phyloP scores from a whole-genome alignment of 257 asterid genomes.

The Sherardia arvensis region DNA sequence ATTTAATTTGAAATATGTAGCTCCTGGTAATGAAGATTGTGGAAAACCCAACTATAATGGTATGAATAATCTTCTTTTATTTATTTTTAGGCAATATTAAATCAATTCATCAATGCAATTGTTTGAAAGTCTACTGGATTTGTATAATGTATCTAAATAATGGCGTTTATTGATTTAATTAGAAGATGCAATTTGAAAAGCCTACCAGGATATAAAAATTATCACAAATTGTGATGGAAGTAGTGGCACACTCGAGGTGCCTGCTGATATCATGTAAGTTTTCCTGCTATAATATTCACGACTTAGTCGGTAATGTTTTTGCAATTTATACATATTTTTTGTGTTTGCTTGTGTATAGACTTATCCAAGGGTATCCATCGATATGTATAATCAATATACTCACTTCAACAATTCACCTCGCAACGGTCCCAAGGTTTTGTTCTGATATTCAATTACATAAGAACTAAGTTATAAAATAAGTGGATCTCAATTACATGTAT shows the following conservation, averaged over 20 bases:
- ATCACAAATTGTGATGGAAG: constrained; percentile 91
- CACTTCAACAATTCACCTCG: constrained; percentile 49
- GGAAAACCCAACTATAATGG: constrained; percentile 69
- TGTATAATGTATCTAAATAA: no score
- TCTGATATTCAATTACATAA: neutral
- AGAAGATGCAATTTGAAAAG: constrained; percentile 61
- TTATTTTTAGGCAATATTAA: no score
- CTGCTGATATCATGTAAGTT: constrained; percentile 84
- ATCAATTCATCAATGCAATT: neutral
- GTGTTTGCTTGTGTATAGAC: constrained; percentile 30
- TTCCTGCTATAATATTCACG: no score
- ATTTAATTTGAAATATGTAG: constrained; percentile 78
- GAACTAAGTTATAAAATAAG: no score
- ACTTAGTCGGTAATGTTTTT: no score
- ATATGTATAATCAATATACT: constrained; percentile 37
- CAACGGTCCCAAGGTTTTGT: constrained; percentile 3
- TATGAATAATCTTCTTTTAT: constrained; percentile 21
- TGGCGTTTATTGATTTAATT: constrained; percentile 7
- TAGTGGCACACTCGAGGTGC: constrained; percentile 50
- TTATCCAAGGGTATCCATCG: constrained; percentile 38
- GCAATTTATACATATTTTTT: no score
- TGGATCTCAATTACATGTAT: no score
- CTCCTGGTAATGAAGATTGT: constrained; percentile 92
- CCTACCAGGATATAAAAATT: constrained; percentile 65
- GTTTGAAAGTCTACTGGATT: no score